These are phyloP conservation scores for Sarcodon aspratus DNA, from an alignment of 768 basidiomycete species.

Conservation along the genomic window DNA sequence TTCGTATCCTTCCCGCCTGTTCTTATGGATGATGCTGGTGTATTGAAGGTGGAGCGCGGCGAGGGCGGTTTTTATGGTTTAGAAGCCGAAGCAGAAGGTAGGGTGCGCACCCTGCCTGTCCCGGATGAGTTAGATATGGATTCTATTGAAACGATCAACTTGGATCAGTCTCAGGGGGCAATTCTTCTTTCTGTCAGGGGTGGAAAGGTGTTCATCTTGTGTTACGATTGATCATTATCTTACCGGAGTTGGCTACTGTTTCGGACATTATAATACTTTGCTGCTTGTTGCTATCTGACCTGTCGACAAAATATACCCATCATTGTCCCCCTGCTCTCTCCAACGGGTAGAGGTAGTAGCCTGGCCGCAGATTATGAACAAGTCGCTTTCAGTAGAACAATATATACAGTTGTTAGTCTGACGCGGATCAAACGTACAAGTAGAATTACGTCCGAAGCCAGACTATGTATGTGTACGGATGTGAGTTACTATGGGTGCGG, in stretches of 20 bases:
- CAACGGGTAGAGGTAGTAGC: too few species aligned
- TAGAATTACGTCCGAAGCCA: too few species aligned
- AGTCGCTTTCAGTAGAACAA: too few species aligned
- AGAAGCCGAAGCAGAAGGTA: constrained; percentile 27
- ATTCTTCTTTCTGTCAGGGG: constrained; percentile 57
- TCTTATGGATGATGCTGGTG: constrained; percentile 18
- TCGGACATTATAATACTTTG: not conserved
- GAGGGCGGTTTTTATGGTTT: constrained; percentile 7
- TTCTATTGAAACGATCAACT: constrained; percentile 63
- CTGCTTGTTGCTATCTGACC: too few species aligned
- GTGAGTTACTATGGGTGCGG: too few species aligned
- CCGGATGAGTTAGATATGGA: constrained; percentile 57
- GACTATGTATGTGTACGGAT: too few species aligned
- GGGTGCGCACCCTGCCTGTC: constrained; percentile 47
- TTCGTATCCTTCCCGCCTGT: constrained; percentile 65
- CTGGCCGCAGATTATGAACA: too few species aligned
- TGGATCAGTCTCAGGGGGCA: constrained; percentile 67
- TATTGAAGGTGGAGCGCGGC: constrained; percentile 4
- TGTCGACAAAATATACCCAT: too few species aligned
- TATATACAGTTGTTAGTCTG: too few species aligned
- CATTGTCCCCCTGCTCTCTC: too few species aligned
- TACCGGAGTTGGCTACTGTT: not conserved
- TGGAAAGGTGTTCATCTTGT: constrained; percentile 64
- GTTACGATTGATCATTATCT: constrained; percentile 34
- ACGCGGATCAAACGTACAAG: too few species aligned